phyloP scores from a whole-genome alignment of 1,139 yeast genomes.

The Candida sojae region DNA sequence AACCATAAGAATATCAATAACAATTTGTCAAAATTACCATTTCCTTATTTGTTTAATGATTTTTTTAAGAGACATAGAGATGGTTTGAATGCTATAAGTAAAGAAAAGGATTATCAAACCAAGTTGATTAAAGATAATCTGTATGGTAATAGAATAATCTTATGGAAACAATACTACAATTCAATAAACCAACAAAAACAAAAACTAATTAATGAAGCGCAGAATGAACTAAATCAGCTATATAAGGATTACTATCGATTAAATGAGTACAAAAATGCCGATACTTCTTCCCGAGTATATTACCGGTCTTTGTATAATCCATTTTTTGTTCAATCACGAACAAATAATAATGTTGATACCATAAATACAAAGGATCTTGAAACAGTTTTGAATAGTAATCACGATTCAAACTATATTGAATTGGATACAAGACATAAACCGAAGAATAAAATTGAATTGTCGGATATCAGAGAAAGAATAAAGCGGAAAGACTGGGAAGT shows the following conservation, averaged over 20 bases:
- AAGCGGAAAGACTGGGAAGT: constrained; percentile 5
- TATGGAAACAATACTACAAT: constrained; percentile 36
- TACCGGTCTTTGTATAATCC: constrained; percentile 31
- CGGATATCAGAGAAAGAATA: constrained; percentile 24
- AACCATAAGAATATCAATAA: constrained; percentile 7
- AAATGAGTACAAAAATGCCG: constrained; percentile 16
- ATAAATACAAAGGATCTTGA: constrained; percentile 9
- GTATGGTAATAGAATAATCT: constrained; percentile 28
- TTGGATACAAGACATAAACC: constrained; percentile 24
- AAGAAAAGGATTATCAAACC: constrained; percentile 34
- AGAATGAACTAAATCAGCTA: constrained; percentile 25
- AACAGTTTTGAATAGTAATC: constrained; percentile 17
- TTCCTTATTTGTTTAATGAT: constrained; percentile 28
- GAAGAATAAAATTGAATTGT: constrained; percentile 36
- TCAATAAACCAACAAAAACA: constrained; percentile 24
- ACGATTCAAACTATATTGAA: constrained; percentile 28
- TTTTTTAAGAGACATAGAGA: constrained; percentile 25
- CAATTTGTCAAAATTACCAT: constrained; percentile 26
- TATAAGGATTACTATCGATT: constrained; percentile 27
- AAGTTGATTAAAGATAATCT: constrained; percentile 23
- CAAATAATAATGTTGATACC: constrained; percentile 11
- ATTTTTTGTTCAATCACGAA: constrained; percentile 17
- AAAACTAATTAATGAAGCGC: constrained; percentile 24
- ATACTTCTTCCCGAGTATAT: constrained; percentile 25
- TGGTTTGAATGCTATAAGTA: constrained; percentile 26